Evolutionary conservation across 495 filamentous ascomycete genomes (phyloP).

Genomic region (Penicillium cosmopolitanum): DNA sequence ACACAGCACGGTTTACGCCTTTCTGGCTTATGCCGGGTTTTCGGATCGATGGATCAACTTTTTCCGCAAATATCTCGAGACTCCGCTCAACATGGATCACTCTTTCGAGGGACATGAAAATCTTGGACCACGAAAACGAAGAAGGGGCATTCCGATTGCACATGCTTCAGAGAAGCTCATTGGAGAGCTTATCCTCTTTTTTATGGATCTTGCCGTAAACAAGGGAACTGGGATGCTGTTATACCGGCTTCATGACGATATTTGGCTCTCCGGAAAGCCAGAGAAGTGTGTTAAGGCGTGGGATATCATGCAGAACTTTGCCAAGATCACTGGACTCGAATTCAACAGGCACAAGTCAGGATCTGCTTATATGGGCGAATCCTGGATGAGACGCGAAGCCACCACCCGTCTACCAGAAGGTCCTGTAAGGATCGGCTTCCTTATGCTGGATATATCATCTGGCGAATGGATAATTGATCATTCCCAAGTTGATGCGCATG

Average conservation of each 20-base stretch:
- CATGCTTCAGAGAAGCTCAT: slow-evolving; percentile 57
- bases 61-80: slow-evolving; percentile 57
- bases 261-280: slow-evolving; percentile 61
- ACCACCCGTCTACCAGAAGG: background rate
- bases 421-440: background rate
- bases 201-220: slow-evolving; percentile 62
- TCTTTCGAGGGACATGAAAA: slow-evolving; percentile 29
- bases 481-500: slow-evolving; percentile 47
- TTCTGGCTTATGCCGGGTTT: slow-evolving; percentile 57
- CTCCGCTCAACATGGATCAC: slow-evolving; percentile 54
- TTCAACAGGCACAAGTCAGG: slow-evolving; percentile 58
- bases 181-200: slow-evolving; percentile 60
- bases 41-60: slow-evolving; percentile 56
- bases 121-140: slow-evolving; percentile 44
- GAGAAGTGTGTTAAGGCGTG: slow-evolving; percentile 53
- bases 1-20: slow-evolving; percentile 55
- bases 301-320: slow-evolving; percentile 53
- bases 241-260: slow-evolving; percentile 61
- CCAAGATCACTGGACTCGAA: slow-evolving; percentile 50
- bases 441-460: background rate
- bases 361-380: slow-evolving; percentile 44
- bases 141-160: slow-evolving; percentile 54
- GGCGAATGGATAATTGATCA: background rate
- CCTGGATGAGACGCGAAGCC: slow-evolving; percentile 29
- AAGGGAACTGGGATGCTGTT: slow-evolving; percentile 52